phyloP scores from a whole-genome alignment of 108 stramenopile species.

The Schizochytrium sp. region DNA sequence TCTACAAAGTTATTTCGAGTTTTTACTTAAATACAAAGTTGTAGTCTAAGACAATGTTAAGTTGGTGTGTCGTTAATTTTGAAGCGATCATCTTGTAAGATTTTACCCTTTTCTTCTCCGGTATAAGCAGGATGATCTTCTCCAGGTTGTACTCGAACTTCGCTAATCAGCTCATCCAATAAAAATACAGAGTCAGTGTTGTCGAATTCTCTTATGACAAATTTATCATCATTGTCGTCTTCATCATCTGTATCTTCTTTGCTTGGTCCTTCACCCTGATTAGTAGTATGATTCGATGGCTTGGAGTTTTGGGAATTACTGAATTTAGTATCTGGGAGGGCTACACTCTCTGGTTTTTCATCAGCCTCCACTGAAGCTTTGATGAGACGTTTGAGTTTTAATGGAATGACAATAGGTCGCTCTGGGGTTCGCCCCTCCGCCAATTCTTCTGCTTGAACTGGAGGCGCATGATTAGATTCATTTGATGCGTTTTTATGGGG shows the following conservation, averaged over 20 bases:
- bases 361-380: background rate
- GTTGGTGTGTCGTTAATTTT: no score
- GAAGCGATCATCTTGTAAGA: no score
- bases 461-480: background rate
- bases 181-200: background rate
- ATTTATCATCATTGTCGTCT: conserved; percentile 31
- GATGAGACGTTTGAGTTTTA: conserved; percentile 30
- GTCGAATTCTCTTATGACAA: conserved; percentile 9
- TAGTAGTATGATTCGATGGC: background rate
- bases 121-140: no score
- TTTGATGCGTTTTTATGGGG: background rate
- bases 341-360: background rate
- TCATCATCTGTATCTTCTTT: background rate
- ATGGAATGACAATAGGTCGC: conserved; percentile 31
- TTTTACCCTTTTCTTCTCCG: no score
- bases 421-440: background rate
- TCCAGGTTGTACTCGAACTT: background rate
- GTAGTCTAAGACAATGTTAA: no score
- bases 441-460: background rate
- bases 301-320: background rate
- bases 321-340: background rate
- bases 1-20: no score
- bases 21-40: no score
- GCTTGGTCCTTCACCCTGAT: background rate
- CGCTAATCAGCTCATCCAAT: background rate